Percentiles rank a stretch among this genome's conserved stretches.
phyloP scores from a whole-genome alignment of 495 filamentous ascomycete genomes.

The Penicillium riverlandense region DNA sequence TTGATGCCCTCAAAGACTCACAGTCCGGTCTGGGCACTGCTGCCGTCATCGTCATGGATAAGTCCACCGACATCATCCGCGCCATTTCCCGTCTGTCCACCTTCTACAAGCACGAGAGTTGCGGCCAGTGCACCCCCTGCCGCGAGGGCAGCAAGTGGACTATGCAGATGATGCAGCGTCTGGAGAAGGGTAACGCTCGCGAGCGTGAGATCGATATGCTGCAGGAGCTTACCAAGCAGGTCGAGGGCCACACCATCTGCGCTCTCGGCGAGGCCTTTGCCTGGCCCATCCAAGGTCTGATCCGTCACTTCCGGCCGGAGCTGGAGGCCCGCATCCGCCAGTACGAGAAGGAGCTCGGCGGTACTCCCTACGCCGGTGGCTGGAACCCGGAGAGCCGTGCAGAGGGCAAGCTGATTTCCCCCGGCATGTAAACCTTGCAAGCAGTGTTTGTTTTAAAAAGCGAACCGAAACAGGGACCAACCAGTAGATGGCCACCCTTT shows the following conservation, averaged over 20 bases:
- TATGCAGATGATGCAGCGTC: conserved; percentile 94
- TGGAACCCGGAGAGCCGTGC: conserved; percentile 71
- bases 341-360: conserved; percentile 56
- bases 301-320: conserved; percentile 95
- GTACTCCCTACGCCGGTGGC: conserved; percentile 72
- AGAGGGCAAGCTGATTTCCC: conserved; percentile 78
- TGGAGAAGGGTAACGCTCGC: conserved; percentile 82
- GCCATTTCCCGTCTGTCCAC: conserved; percentile 85
- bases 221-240: conserved; percentile 97
- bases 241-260: conserved; percentile 98
- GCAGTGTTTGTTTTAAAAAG: too few relatives aligned
- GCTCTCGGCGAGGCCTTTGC: conserved; percentile 96
- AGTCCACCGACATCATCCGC: conserved; percentile 90
- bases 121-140: conserved; percentile 97
- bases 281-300: conserved; percentile 96
- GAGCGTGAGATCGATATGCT: conserved; percentile 98
- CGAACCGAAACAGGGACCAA: background rate
- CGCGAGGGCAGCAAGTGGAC: conserved; percentile 97
- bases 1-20: conserved; percentile 94
- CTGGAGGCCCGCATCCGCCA: conserved; percentile 80
- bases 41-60: conserved; percentile 98
- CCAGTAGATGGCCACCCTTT: too few relatives aligned
- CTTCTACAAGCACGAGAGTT: conserved; percentile 98
- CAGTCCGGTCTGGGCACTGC: conserved; percentile 97
- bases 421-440: conserved; percentile 49